Percentiles rank a stretch among this genome's conserved stretches.
These are phyloP conservation scores for Ustulina deusta DNA, from an alignment of 2,329 filamentous ascomycete species.

Conservation along the genomic window DNA sequence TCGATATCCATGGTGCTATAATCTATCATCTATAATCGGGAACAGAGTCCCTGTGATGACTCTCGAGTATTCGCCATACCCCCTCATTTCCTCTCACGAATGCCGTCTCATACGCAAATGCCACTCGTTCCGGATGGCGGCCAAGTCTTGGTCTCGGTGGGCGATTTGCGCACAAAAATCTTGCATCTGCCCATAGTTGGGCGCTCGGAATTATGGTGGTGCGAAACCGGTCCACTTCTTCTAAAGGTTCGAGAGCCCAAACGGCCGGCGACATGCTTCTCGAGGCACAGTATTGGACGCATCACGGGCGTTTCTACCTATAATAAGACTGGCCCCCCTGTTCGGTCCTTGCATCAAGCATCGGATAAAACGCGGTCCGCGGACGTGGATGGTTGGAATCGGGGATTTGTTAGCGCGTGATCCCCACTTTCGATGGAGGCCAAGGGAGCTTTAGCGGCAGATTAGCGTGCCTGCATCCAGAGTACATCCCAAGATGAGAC, in stretches of 20 bases:
- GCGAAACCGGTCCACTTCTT: slow-evolving; percentile 1
- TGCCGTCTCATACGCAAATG: no score
- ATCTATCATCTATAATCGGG: no score
- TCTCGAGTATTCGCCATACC: background rate
- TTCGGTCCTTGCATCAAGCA: slow-evolving; percentile 15
- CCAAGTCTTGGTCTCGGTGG: slow-evolving; percentile 4
- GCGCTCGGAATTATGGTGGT: background rate
- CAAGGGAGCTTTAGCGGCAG: background rate
- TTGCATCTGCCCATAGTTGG: background rate
- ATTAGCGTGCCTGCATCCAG: slow-evolving; percentile 9
- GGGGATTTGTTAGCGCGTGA: slow-evolving; percentile 5
- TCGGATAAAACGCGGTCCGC: slow-evolving; percentile 11
- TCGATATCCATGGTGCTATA: background rate
- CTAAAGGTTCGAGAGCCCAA: slow-evolving; percentile 1
- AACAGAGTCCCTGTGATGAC: background rate
- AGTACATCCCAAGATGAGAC: slow-evolving; percentile 16
- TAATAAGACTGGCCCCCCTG: background rate
- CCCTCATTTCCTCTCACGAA: background rate
- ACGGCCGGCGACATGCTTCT: background rate
- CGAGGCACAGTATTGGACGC: background rate
- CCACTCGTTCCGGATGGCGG: background rate
- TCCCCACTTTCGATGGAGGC: background rate
- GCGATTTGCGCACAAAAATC: background rate
- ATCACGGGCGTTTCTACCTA: slow-evolving; percentile 10
- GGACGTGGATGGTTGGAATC: slow-evolving; percentile 11